Evolutionary conservation across 2,329 filamentous ascomycete genomes (phyloP).

Genomic region (Fusarium decemcellulare): DNA sequence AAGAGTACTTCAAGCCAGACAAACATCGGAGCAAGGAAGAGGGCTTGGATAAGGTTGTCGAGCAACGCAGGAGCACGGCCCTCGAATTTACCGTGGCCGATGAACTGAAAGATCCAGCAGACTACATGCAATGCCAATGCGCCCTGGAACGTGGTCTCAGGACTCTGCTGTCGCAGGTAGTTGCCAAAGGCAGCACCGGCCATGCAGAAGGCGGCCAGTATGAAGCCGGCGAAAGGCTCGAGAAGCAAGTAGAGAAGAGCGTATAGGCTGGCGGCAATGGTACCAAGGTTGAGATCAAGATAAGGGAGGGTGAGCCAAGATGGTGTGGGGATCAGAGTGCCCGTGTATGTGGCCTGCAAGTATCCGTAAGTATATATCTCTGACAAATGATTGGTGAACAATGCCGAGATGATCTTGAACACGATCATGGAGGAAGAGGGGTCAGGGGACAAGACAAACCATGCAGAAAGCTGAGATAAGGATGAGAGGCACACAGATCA

Average conservation of each 20-base stretch:
- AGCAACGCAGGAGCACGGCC: slow-evolving; percentile 88
- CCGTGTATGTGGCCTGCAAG: slow-evolving; percentile 72
- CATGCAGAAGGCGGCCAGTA: slow-evolving; percentile 83
- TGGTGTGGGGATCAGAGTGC: slow-evolving; percentile 74
- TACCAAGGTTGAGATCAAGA: slow-evolving; percentile 76
- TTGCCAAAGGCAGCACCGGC: slow-evolving; percentile 82
- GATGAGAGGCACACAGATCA: slow-evolving; percentile 83
- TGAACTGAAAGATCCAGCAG: slow-evolving; percentile 90
- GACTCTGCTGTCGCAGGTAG: slow-evolving; percentile 74
- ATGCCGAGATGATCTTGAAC: neutral
- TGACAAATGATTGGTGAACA: slow-evolving; percentile 5
- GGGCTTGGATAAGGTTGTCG: slow-evolving; percentile 91
- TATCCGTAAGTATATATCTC: slow-evolving; percentile 14
- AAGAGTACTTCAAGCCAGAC: slow-evolving; percentile 98
- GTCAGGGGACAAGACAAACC: slow-evolving; percentile 63
- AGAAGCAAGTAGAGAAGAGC: slow-evolving; percentile 88
- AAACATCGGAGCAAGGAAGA: slow-evolving; percentile 95
- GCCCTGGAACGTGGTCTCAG: slow-evolving; percentile 63
- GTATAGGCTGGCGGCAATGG: slow-evolving; percentile 77
- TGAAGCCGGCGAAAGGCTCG: slow-evolving; percentile 90
- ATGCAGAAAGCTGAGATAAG: slow-evolving; percentile 79
- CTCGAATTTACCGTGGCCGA: slow-evolving; percentile 93
- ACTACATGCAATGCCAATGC: slow-evolving; percentile 79
- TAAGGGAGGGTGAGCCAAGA: slow-evolving; percentile 77
- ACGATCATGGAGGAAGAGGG: slow-evolving; percentile 5